These are phyloP conservation scores for Rhynchospora breviuscula DNA, from an alignment of 176 grass and related monocot species.

Conservation along the genomic window DNA sequence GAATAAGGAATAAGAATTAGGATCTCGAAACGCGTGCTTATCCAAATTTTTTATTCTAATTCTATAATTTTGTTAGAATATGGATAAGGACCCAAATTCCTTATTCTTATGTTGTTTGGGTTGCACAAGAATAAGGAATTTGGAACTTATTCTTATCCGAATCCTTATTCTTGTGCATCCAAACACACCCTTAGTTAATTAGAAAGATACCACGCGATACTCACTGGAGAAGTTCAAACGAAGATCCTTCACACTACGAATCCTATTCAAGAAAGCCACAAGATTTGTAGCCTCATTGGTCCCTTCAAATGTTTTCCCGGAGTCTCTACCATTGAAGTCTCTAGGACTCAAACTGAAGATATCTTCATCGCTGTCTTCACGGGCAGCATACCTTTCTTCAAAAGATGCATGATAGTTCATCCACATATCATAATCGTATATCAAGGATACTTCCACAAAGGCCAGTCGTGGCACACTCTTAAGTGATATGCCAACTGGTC, in stretches of 20 bases:
- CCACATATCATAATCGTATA: not conserved
- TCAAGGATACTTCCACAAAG: not conserved
- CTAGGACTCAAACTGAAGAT: not conserved
- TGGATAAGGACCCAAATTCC: too few relatives aligned
- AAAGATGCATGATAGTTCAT: not conserved
- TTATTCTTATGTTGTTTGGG: too few relatives aligned
- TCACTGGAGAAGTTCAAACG: not conserved
- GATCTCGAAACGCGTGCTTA: too few relatives aligned
- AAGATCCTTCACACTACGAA: not conserved
- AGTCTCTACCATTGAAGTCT: not conserved
- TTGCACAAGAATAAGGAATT: too few relatives aligned
- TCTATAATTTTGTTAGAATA: too few relatives aligned
- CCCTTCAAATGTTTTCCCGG: not conserved
- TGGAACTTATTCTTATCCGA: too few relatives aligned
- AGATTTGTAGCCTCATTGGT: constrained; percentile 17
- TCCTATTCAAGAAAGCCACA: constrained; percentile 2
- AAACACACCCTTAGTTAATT: too few relatives aligned
- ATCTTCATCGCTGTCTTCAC: not conserved
- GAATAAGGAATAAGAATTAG: too few relatives aligned
- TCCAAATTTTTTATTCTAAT: too few relatives aligned
- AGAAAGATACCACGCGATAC: constrained; percentile 14
- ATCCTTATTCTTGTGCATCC: too few relatives aligned
- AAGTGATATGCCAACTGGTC: not conserved
- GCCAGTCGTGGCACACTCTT: not conserved
- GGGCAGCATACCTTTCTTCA: not conserved